Evolutionary conservation across 2,329 filamentous ascomycete genomes (phyloP).

Genomic region (Monosporascus sp.): DNA sequence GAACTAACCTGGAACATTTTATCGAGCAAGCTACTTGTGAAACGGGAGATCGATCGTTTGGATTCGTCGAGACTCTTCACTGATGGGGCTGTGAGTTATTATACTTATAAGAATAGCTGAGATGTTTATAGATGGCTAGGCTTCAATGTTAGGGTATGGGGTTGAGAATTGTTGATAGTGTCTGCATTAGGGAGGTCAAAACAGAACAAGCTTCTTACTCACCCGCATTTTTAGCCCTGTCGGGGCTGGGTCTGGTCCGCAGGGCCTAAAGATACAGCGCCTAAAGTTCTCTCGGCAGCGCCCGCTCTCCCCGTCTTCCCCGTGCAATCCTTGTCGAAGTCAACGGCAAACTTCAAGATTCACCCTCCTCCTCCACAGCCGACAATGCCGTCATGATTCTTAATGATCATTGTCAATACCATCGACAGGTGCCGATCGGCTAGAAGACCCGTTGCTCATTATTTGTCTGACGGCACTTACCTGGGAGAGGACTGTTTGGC

Average conservation of each 20-base stretch:
- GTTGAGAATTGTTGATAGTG: not conserved
- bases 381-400: not conserved
- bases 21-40: too few relatives aligned
- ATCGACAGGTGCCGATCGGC: too few relatives aligned
- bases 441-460: not conserved
- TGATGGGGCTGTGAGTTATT: not conserved
- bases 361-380: not conserved
- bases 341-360: not conserved
- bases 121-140: not conserved
- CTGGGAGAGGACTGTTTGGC: not conserved
- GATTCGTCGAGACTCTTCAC: not conserved
- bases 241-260: too few relatives aligned
- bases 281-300: not conserved
- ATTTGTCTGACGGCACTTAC: not conserved
- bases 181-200: not conserved
- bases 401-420: not conserved
- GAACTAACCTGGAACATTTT: not conserved
- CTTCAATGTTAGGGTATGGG: too few relatives aligned
- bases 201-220: not conserved
- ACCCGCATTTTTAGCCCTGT: not conserved
- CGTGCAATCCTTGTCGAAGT: not conserved
- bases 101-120: not conserved
- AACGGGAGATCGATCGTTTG: not conserved
- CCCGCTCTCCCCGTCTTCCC: not conserved
- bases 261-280: not conserved